Evolutionary conservation across 139 green algal species (phyloP).

Genomic region (Picochlorum sp.): DNA sequence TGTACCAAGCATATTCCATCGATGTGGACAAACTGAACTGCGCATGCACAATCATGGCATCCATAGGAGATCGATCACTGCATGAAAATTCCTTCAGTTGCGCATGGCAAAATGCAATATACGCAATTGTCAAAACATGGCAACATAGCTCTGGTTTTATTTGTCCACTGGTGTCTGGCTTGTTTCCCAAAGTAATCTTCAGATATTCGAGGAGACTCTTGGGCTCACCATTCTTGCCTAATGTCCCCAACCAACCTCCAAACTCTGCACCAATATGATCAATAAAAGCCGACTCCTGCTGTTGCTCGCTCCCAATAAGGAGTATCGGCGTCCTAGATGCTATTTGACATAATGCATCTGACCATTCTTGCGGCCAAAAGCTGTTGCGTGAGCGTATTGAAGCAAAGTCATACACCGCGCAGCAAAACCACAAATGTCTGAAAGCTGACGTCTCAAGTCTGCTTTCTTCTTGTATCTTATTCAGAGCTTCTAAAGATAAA

Average conservation of each 20-base stretch:
- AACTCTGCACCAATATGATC: constrained; percentile 20
- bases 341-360: constrained; percentile 19
- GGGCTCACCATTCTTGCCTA: constrained; percentile 6
- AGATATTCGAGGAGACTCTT: constrained; percentile 1
- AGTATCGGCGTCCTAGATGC: constrained; percentile 27
- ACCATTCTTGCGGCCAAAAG: constrained; percentile 28
- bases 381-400: constrained; percentile 2
- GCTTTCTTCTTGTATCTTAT: constrained; percentile 29
- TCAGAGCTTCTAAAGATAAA: constrained; percentile 24
- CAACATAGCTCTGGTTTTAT: constrained; percentile 8
- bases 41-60: background rate
- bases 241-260: constrained; percentile 17
- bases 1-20: constrained; percentile 7
- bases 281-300: constrained; percentile 16
- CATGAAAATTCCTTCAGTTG: background rate
- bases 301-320: constrained; percentile 21
- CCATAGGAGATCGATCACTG: background rate
- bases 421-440: constrained; percentile 62
- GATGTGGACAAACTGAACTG: background rate
- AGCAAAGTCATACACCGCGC: constrained; percentile 39
- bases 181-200: background rate
- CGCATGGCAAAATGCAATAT: constrained; percentile 2
- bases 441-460: constrained; percentile 35
- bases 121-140: constrained; percentile 30
- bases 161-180: background rate